Conservation (phyloP, 2,329 filamentous ascomycete genomes). For the Meredithiella fracta region DNA sequence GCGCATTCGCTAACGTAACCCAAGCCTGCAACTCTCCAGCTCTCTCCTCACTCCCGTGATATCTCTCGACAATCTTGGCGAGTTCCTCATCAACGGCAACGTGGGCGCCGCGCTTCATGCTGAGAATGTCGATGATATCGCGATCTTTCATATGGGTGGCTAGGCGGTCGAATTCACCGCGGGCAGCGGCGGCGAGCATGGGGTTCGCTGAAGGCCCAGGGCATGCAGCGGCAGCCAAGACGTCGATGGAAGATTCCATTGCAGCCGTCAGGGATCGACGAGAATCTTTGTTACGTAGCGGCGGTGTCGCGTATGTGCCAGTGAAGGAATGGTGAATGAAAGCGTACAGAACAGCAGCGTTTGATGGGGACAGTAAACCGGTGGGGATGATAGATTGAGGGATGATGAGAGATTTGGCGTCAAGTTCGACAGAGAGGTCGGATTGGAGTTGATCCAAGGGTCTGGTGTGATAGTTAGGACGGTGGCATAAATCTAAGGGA, state of each 20-base stretch:
- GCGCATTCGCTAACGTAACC: slow-evolving; percentile 11
- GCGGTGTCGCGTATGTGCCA: slow-evolving; percentile 1
- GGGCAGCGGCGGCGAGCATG: not conserved
- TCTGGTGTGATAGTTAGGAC: not conserved
- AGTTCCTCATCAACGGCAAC: slow-evolving; percentile 6
- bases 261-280: slow-evolving; percentile 12
- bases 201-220: slow-evolving; percentile 5
- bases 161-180: not conserved
- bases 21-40: slow-evolving; percentile 6
- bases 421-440: slow-evolving; percentile 8
- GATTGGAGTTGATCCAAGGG: slow-evolving; percentile 6
- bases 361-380: slow-evolving; percentile 7
- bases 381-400: slow-evolving; percentile 7
- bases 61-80: slow-evolving; percentile 2
- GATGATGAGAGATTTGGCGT: slow-evolving; percentile 10
- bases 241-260: slow-evolving; percentile 13
- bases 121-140: slow-evolving; percentile 8
- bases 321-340: slow-evolving; percentile 13
- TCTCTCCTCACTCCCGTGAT: slow-evolving; percentile 2
- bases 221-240: slow-evolving; percentile 6
- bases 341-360: slow-evolving; percentile 9
- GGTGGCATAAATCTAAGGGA: not conserved
- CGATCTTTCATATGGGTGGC: slow-evolving; percentile 10
- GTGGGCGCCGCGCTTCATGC: slow-evolving; percentile 9
- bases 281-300: not conserved